Evolutionary conservation across 164 flowering plant genomes (phyloP).

Genomic region (Pachysandra terminalis): DNA sequence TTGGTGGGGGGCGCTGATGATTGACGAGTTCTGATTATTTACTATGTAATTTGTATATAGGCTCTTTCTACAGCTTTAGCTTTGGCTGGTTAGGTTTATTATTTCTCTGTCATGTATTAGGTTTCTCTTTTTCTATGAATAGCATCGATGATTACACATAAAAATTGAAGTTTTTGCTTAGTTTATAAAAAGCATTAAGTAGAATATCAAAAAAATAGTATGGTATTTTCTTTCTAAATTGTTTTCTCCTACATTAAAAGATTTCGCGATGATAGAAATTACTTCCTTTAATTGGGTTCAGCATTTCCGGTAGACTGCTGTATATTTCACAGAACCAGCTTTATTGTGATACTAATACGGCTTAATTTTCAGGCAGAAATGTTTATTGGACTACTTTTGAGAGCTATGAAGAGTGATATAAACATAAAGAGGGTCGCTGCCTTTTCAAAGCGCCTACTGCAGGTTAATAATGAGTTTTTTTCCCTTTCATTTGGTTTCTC

Average conservation of each 20-base stretch:
- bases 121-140: no score
- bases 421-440: conserved; percentile 83
- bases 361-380: conserved; percentile 68
- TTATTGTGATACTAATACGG: background rate
- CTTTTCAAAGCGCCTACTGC: conserved; percentile 85
- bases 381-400: conserved; percentile 75
- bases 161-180: background rate
- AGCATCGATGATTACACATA: no score
- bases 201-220: no score
- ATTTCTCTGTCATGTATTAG: no score
- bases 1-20: no score
- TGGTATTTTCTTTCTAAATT: background rate
- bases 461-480: conserved; percentile 37
- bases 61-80: no score
- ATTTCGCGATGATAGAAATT: background rate
- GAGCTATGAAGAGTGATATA: conserved; percentile 87
- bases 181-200: no score
- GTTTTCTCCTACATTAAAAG: background rate
- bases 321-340: background rate
- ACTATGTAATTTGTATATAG: no score
- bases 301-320: background rate
- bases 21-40: no score
- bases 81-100: no score
- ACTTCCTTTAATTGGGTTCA: background rate
- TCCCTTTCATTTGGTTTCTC: background rate